These are phyloP conservation scores for Gypsophila paniculata DNA, from an alignment of 179 eudicot genomes.

Conservation along the genomic window DNA sequence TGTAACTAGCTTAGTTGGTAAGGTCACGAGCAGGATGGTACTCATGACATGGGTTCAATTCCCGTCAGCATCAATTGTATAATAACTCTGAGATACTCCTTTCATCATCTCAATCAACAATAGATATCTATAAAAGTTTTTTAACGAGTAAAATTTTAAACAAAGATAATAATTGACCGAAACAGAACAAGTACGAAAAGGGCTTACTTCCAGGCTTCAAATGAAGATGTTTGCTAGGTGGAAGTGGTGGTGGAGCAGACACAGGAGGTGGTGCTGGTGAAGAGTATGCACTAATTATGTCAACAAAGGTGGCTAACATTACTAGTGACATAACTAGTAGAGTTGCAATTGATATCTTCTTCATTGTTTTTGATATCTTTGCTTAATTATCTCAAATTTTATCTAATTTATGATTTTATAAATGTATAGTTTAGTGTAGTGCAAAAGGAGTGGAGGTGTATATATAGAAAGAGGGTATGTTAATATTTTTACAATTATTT, in stretches of 20 bases:
- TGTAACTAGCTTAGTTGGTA: no score
- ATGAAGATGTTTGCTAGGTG: slow-evolving; percentile 20
- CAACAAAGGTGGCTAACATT: slow-evolving; percentile 1
- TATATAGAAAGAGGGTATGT: not conserved
- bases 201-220: slow-evolving; percentile 21
- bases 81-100: no score
- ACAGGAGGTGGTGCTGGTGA: not conserved
- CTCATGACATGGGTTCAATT: no score
- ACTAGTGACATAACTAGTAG: slow-evolving; percentile 16
- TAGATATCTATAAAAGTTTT: no score
- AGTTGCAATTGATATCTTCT: slow-evolving; percentile 13
- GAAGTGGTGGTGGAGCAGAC: slow-evolving; percentile 15
- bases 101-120: no score
- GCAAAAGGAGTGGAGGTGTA: not conserved
- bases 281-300: slow-evolving; percentile 13
- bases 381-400: not conserved
- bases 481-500: no score
- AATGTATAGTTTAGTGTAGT: not conserved
- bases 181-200: not conserved
- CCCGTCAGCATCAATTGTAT: no score
- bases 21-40: no score
- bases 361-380: not conserved
- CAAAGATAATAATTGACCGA: no score
- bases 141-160: no score
- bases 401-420: not conserved